A percentile compares a stretch with the other conserved stretches of the same genome.
phyloP scores from a whole-genome alignment of 306 rosid genomes.

The Prunus salicina region DNA sequence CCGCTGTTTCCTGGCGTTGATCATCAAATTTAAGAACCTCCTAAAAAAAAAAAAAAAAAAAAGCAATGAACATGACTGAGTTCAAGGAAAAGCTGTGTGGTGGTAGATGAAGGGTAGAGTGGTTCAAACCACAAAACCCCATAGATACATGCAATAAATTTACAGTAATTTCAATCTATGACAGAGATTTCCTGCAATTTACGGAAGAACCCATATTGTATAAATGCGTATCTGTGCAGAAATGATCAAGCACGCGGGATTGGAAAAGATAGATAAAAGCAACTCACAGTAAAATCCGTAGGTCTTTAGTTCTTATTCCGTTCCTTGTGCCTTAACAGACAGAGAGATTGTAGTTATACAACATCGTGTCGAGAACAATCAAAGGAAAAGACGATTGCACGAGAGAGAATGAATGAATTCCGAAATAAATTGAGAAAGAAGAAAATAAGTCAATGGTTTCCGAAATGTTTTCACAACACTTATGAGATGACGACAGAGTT shows the following conservation, averaged over 20 bases:
- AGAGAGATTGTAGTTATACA: background rate
- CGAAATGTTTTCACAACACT: background rate
- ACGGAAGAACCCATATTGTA: background rate
- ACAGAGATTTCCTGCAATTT: background rate
- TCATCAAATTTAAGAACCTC: background rate
- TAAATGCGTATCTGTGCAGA: background rate
- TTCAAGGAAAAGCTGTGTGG: background rate
- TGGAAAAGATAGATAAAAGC: background rate
- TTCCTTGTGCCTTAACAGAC: background rate
- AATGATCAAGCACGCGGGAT: background rate
- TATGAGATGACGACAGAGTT: background rate
- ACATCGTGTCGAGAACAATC: background rate
- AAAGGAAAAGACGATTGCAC: background rate
- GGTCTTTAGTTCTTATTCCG: background rate
- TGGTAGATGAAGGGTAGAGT: too few species aligned
- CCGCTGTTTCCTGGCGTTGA: background rate
- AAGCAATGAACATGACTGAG: background rate
- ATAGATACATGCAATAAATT: background rate
- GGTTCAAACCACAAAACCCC: background rate
- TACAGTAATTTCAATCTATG: background rate
- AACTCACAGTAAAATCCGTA: constrained; percentile 7
- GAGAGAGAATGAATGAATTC: background rate
- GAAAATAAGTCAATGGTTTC: constrained; percentile 3
- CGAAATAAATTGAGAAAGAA: background rate
- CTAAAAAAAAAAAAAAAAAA: background rate